Conservation (phyloP, 1,139 yeast species). For the Yamadazyma atlantica region DNA sequence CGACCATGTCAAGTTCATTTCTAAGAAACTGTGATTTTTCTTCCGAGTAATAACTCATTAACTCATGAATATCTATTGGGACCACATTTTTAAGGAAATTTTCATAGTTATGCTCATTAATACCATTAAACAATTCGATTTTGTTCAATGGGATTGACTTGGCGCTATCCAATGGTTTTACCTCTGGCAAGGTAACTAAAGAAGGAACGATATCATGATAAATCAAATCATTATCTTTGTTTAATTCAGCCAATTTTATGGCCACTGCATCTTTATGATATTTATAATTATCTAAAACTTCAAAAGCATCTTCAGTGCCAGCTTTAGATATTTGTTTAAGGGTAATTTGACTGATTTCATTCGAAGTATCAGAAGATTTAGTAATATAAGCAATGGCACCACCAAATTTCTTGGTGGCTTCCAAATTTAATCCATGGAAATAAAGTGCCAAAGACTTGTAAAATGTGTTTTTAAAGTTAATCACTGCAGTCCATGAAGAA, state of each 20-base stretch:
- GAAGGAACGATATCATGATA: slow-evolving; percentile 78
- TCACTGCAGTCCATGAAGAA: slow-evolving; percentile 42
- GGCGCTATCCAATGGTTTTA: slow-evolving; percentile 76
- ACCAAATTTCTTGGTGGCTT: slow-evolving; percentile 60
- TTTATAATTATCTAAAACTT: slow-evolving; percentile 42
- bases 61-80: slow-evolving; percentile 85
- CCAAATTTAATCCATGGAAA: slow-evolving; percentile 52
- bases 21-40: slow-evolving; percentile 80
- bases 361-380: slow-evolving; percentile 44
- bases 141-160: slow-evolving; percentile 57
- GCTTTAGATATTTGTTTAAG: slow-evolving; percentile 29
- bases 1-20: slow-evolving; percentile 70
- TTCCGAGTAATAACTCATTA: slow-evolving; percentile 84
- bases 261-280: slow-evolving; percentile 45
- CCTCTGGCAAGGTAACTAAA: slow-evolving; percentile 52
- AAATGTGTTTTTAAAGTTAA: slow-evolving; percentile 49
- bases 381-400: slow-evolving; percentile 70
- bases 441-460: slow-evolving; percentile 48
- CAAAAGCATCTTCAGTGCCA: slow-evolving; percentile 31
- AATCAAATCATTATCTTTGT: slow-evolving; percentile 85
- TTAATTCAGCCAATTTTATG: slow-evolving; percentile 48
- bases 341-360: slow-evolving; percentile 25
- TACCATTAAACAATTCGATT: slow-evolving; percentile 31
- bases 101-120: slow-evolving; percentile 56
- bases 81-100: slow-evolving; percentile 74